phyloP scores from a whole-genome alignment of 257 asterid species.

The Fraxinus quadrangulata region DNA sequence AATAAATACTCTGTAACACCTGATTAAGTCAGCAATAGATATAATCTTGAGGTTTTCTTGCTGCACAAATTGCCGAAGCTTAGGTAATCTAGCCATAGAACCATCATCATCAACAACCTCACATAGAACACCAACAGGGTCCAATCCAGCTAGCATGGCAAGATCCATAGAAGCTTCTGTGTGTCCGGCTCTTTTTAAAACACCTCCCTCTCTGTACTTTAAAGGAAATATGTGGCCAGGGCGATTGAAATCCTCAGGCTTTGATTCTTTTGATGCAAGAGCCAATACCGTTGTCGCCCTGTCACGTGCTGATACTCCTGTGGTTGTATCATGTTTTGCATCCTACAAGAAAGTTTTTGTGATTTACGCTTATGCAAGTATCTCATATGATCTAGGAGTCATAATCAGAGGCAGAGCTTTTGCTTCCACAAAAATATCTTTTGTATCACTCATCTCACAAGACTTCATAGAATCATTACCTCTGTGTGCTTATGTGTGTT shows the following conservation, averaged over 20 bases:
- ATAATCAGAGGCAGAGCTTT: background rate
- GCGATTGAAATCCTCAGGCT: slow-evolving; percentile 90
- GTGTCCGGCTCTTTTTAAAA: slow-evolving; percentile 96
- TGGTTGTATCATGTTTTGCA: slow-evolving; percentile 87
- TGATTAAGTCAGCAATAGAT: slow-evolving; percentile 89
- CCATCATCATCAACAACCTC: slow-evolving; percentile 99
- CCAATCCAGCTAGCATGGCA: slow-evolving; percentile 80
- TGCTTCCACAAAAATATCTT: slow-evolving; percentile 8
- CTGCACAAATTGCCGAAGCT: slow-evolving; percentile 65
- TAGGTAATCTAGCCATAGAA: slow-evolving; percentile 96
- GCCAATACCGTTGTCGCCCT: slow-evolving; percentile 86
- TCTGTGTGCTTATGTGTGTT: background rate
- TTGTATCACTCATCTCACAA: slow-evolving; percentile 1
- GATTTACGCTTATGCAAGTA: background rate
- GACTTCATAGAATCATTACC: slow-evolving; percentile 4
- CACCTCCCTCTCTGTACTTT: slow-evolving; percentile 93
- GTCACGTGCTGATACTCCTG: slow-evolving; percentile 97
- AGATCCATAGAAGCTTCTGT: slow-evolving; percentile 99
- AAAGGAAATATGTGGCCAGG: slow-evolving; percentile 98
- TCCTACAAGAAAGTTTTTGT: slow-evolving; percentile 50
- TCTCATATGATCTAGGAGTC: background rate
- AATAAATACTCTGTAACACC: slow-evolving; percentile 42
- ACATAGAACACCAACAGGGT: slow-evolving; percentile 81
- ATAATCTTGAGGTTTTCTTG: slow-evolving; percentile 70
- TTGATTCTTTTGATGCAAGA: slow-evolving; percentile 81